These are phyloP conservation scores for Papiliotrema fonsecae DNA, from an alignment of 1,284 basidiomycete species.

Conservation along the genomic window DNA sequence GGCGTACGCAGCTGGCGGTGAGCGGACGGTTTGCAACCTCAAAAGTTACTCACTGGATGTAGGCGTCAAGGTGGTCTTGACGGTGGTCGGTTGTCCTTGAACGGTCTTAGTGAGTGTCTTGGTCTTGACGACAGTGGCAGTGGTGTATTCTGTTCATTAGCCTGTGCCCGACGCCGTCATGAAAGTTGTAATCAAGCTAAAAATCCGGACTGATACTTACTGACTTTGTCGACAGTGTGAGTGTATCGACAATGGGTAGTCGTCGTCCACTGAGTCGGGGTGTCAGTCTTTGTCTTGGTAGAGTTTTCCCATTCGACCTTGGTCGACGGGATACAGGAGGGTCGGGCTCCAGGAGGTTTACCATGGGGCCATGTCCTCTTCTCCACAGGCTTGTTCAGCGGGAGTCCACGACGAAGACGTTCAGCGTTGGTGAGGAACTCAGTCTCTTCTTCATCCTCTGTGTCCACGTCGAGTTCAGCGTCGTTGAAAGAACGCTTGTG, in stretches of 20 bases:
- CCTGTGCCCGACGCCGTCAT: too few relatives aligned
- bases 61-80: constrained; percentile 2
- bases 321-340: constrained; percentile 6
- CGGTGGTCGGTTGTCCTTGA: not conserved
- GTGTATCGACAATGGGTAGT: constrained; percentile 5
- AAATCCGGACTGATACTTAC: not conserved
- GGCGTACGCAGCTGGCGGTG: not conserved
- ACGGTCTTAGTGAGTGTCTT: constrained; percentile 4
- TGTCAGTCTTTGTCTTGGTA: constrained; percentile 3
- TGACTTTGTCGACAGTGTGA: constrained; percentile 3
- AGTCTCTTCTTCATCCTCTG: not conserved
- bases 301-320: not conserved
- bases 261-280: constrained; percentile 4
- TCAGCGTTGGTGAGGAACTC: constrained; percentile 6
- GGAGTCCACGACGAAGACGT: constrained; percentile 8
- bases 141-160: constrained; percentile 1
- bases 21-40: not conserved
- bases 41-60: not conserved
- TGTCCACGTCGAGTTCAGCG: not conserved
- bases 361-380: not conserved
- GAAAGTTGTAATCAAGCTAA: not conserved
- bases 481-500: not conserved
- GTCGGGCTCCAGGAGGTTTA: not conserved
- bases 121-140: constrained; percentile 1
- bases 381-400: constrained; percentile 1